Evolutionary conservation across 1,139 yeast species (phyloP).

Genomic region (Scheffersomyces quercinus): DNA sequence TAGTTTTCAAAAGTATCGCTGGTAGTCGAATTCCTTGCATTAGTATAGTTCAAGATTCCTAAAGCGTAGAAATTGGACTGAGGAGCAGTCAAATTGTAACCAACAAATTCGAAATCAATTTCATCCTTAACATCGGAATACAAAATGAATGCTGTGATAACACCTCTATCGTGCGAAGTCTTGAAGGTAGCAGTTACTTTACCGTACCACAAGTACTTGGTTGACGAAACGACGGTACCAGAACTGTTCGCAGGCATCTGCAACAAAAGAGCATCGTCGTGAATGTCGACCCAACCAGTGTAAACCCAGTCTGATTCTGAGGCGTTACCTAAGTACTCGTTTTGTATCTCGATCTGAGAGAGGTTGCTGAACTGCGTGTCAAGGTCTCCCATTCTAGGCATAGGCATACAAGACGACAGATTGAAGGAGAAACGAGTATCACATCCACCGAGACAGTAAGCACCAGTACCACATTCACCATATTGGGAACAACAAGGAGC

Average conservation of each 20-base stretch:
- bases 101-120: slow-evolving; percentile 85
- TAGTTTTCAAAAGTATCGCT: slow-evolving; percentile 61
- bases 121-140: slow-evolving; percentile 89
- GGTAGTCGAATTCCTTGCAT: slow-evolving; percentile 49
- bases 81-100: slow-evolving; percentile 62
- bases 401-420: slow-evolving; percentile 67
- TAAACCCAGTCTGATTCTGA: slow-evolving; percentile 71
- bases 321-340: slow-evolving; percentile 68
- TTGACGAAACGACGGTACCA: slow-evolving; percentile 82
- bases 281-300: slow-evolving; percentile 62
- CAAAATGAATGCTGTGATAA: slow-evolving; percentile 80
- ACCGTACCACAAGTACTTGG: slow-evolving; percentile 86
- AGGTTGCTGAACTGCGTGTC: slow-evolving; percentile 40
- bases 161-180: slow-evolving; percentile 78
- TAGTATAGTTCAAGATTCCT: slow-evolving; percentile 69
- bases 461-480: slow-evolving; percentile 84
- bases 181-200: slow-evolving; percentile 68
- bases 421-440: slow-evolving; percentile 67
- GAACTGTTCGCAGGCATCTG: slow-evolving; percentile 80
- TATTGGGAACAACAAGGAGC: slow-evolving; percentile 82
- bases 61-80: slow-evolving; percentile 81
- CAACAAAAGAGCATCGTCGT: slow-evolving; percentile 55
- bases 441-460: slow-evolving; percentile 80
- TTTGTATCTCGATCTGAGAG: slow-evolving; percentile 30
- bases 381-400: slow-evolving; percentile 42